phyloP scores from a whole-genome alignment of 306 rosid species.

The Albizia julibrissin region DNA sequence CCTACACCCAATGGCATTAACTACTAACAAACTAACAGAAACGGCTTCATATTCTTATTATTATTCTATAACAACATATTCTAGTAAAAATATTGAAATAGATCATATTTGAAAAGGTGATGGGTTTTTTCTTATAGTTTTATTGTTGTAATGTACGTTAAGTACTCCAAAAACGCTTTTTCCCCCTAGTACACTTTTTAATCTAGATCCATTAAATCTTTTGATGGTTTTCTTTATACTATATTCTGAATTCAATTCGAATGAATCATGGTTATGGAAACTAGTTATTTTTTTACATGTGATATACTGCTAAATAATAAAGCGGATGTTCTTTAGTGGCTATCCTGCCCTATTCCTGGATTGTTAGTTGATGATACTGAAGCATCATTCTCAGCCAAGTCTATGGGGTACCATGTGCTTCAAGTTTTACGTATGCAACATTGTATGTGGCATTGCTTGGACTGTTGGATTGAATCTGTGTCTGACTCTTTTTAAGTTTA shows the following conservation, averaged over 20 bases:
- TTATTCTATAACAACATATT: background rate
- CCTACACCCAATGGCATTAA: too few species aligned
- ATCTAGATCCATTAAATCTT: background rate
- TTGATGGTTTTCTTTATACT: background rate
- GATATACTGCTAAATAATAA: background rate
- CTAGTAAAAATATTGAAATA: background rate
- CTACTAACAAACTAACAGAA: too few species aligned
- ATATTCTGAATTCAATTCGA: background rate
- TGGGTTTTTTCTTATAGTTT: background rate
- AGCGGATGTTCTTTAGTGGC: background rate
- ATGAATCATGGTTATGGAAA: background rate
- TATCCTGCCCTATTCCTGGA: background rate
- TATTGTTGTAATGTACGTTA: background rate
- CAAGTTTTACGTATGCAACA: background rate
- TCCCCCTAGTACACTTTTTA: background rate
- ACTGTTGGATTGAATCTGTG: background rate
- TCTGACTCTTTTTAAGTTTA: background rate
- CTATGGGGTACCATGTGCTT: background rate
- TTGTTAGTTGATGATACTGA: constrained; percentile 1
- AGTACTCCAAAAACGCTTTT: background rate
- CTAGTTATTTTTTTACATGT: background rate
- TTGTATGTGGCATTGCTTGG: background rate
- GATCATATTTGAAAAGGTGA: background rate
- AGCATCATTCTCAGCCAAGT: background rate
- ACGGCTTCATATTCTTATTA: too few species aligned